Evolutionary conservation across 345 rosid genomes (phyloP), one percentile per base, ranked within the genome.

Genomic region (Camelina hispida): DNA sequence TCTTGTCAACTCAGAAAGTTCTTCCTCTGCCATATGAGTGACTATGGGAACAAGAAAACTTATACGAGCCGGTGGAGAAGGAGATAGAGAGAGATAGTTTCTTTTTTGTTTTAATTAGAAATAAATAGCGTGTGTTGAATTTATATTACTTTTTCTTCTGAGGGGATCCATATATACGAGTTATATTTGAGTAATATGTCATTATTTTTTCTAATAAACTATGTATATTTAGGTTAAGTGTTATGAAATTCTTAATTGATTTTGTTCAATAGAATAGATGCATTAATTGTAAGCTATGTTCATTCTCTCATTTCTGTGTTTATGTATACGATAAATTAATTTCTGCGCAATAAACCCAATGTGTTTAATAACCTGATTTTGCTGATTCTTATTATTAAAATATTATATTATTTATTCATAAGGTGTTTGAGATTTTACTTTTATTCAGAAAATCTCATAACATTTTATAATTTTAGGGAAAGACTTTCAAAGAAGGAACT

Each of bases 11-110:
- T 50, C 66, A 38, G 23, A 75, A 40, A 42, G 71, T 15, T 76
- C 81, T 44, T 71, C 73, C 53, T 82, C 87, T 83, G 75, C 44
- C 68, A 66, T 68, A 35, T 61, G 14, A 40, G 43, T 10, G 55
- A 62, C 50, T 58, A n/a, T 63, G 56, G 48, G 46, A 58, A 53
- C 10, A 66, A 71, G 44, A 46, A 65, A 32, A 69, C 20, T 46
- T 16, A 52, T 22, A 57, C 2, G 9, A 70, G n/a, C 28, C 35
- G 53, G 68, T 59, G 71, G 38, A 59, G 14, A 17, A 64, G 35
- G 59, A 25, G 28, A 57, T 62, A 57, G 59, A 53, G 61, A 57
- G 51, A 52, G 60, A 77, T 56, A 64, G 73, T 46, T 43, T 40
- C 55, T 67, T 73, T 77, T 46, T 38, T 57, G 47, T 54, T 55